phyloP scores from a whole-genome alignment of 805 yeast species.

The Isabelozyma pseudorhagii region DNA sequence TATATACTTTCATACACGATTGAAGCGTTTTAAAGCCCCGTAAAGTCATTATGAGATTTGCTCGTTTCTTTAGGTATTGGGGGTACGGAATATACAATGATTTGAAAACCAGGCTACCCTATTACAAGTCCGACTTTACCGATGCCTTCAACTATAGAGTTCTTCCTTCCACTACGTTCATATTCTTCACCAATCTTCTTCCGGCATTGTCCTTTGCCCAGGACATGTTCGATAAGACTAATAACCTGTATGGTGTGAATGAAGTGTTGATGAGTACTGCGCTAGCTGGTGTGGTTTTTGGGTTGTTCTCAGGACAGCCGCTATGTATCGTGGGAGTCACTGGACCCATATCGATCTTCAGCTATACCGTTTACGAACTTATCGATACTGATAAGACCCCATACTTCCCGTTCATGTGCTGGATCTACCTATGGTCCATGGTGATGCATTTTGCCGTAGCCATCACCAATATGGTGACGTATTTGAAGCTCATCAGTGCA shows the following conservation, averaged over 20 bases:
- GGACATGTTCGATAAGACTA: slow-evolving; percentile 92
- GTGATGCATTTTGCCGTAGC: slow-evolving; percentile 75
- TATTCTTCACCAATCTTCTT: slow-evolving; percentile 83
- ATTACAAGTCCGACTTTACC: slow-evolving; percentile 70
- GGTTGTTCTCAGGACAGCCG: slow-evolving; percentile 85
- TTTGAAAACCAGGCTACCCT: slow-evolving; percentile 53
- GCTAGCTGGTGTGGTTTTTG: slow-evolving; percentile 85
- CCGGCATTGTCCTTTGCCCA: slow-evolving; percentile 97
- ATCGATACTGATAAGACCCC: slow-evolving; percentile 51
- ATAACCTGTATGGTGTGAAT: slow-evolving; percentile 85
- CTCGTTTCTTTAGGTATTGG: slow-evolving; percentile 11
- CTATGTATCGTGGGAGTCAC: slow-evolving; percentile 95
- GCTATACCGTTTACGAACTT: slow-evolving; percentile 81
- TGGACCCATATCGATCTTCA: slow-evolving; percentile 91
- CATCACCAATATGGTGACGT: slow-evolving; percentile 60
- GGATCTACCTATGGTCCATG: slow-evolving; percentile 93
- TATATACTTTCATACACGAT: too few species aligned
- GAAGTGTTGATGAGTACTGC: slow-evolving; percentile 84
- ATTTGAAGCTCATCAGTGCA: slow-evolving; percentile 67
- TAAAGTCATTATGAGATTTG: too few species aligned
- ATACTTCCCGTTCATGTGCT: slow-evolving; percentile 90
- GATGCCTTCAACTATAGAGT: slow-evolving; percentile 88
- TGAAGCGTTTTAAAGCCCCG: too few species aligned
- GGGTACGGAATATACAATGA: slow-evolving; percentile 57
- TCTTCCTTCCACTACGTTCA: slow-evolving; percentile 76